Base-by-base conservation (phyloP, 768 basidiomycete species). In the Ephemerocybe angulata region DNA sequence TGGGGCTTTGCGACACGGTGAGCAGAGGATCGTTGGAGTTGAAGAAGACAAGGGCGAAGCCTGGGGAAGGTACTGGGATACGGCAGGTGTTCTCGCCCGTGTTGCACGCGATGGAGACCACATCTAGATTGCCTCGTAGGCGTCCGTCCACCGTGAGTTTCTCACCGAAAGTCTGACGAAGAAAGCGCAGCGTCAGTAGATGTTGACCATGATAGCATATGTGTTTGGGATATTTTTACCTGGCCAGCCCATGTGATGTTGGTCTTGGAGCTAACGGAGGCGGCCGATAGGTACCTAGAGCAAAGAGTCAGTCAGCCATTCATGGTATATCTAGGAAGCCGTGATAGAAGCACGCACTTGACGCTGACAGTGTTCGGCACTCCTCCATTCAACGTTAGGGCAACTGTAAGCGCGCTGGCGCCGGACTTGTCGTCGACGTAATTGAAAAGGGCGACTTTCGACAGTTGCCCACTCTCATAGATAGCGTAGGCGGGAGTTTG, bases 231-330 rank as follows among this genome's bases (percentile, higher is more conserved):
- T 30, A 29, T 30, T 6, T n/a, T 33, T 35, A 50, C 48, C 30
- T 86, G 90, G 4, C 83, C 83, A 3, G 86, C 90, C 88, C 90
- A 92, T 0, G 82, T 85, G 56, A 90, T 82, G 62, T 88, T 84
- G 48, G 72, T 75, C 63, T 81, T 85, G 56, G 83, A 79, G 1
- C 80, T 72, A 3, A 88, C 83, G 0, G 80, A 79, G 0, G 71
- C 62, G 0, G 88, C 85, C 0, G 62, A 54, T 28, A 88, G 73
- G 62, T 86, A 88, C 61, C 84, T 83, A 22, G 22, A 22, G n/a
- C 33, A 28, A 21, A 11, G 25, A 25, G 8, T 37, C 7, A 30
- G 7, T 8, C 1, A 3, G 30, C 31, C 15, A 43, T 22, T 5
- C 4, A 57, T 78, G 57, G 58, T 81, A 72, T 84, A 83, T 62